These are phyloP conservation scores for Mycena venus DNA, from an alignment of 768 basidiomycete genomes.

Conservation along the genomic window DNA sequence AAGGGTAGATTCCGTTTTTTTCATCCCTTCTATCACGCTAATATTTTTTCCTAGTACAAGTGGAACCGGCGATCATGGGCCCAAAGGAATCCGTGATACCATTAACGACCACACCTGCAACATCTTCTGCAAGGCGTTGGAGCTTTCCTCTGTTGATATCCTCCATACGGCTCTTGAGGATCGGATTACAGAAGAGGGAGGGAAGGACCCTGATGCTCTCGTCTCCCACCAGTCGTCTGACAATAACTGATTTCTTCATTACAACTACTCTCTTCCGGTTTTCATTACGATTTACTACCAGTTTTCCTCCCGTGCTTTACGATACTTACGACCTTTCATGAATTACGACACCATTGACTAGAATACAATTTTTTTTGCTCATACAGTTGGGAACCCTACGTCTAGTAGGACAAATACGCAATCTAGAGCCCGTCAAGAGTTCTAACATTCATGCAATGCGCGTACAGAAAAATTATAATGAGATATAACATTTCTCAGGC, in stretches of 20 bases:
- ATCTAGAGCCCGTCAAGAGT: no score
- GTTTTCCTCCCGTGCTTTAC: background rate
- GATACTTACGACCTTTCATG: background rate
- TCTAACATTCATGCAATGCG: no score
- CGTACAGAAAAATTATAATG: no score
- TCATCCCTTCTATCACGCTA: background rate
- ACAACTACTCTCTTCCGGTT: background rate
- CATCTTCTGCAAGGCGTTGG: background rate
- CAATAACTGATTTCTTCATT: no score
- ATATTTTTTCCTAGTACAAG: background rate
- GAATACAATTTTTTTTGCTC: no score
- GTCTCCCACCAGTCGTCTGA: background rate
- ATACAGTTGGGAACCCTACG: background rate
- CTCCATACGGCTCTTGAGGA: background rate
- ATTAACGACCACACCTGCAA: background rate
- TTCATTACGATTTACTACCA: background rate
- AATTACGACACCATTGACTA: background rate
- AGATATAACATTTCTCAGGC: no score
- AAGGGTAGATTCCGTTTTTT: background rate
- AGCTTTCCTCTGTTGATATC: background rate
- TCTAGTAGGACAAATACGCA: no score
- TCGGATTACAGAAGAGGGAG: background rate
- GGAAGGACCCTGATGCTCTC: background rate
- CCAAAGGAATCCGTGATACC: background rate
- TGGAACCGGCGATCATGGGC: conserved; percentile 1